Base-by-base conservation (phyloP, 768 basidiomycete genomes). In the Hygrophoropsis aurantiaca region DNA sequence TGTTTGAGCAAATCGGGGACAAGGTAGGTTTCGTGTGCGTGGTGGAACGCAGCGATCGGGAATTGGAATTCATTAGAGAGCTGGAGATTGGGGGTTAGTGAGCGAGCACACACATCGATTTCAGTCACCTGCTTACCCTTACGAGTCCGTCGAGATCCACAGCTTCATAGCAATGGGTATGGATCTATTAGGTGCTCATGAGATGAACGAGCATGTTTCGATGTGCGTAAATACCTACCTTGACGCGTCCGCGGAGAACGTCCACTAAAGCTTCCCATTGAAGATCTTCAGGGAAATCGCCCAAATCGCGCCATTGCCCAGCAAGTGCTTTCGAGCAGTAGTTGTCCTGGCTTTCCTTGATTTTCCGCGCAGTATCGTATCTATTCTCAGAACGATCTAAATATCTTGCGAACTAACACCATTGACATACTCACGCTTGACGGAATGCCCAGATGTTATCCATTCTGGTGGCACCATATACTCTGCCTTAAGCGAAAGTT, bases 11-110 rank as follows among this genome's bases (percentile, higher is more conserved):
- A 61, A 20, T 81, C 80, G 2, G 88, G 84, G n/a, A 90, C 87
- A 33, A 92, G 81, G 54, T 86, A 91, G 0, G 88, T 80, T 55
- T 90, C 87, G 34, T 82, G 81, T 1, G 89, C 87, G 54, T 90
- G 88, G 55, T 90, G 88, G 65, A 89, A 80, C 0, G 84, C 83
- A 0, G 87, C 79, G 30, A 90, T 70, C 0, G 83, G 78, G 66
- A 88, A 88, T 50, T 87, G 70, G 71, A 90, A 92, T 53, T 92
- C 89, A 63, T 91, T 88, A 9, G 87, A 80, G 3, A 91, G 71
- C 75, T 88, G 46, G 2, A 13, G 4, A 46, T 5, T 10, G 24
- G 6, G 33, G 49, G 18, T 40, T 5, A 3, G 16, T 32, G 21
- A 23, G 6, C 16, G 7, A 23, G 24, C 15, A 10, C 4, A 9